Conservation (phyloP, 345 rosid species). For the Cardamine chenopodiifolia region DNA sequence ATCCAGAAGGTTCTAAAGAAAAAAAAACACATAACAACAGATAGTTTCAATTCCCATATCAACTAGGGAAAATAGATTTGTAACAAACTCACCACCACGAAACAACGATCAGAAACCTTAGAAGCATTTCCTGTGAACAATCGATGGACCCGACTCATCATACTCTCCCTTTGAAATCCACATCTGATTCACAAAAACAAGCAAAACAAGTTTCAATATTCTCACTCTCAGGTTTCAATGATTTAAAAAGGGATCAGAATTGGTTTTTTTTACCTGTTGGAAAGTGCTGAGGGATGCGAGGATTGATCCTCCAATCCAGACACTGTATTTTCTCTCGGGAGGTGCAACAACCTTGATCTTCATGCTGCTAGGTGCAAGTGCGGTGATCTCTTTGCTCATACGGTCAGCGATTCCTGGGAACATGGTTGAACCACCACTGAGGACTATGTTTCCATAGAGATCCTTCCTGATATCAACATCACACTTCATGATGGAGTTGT, state of each 20-base stretch:
- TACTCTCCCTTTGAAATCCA: conserved; percentile 65
- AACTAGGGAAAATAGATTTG: conserved; percentile 35
- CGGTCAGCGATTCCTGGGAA: conserved; percentile 56
- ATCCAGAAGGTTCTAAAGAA: conserved; percentile 26
- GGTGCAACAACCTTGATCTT: conserved; percentile 60
- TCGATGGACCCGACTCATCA: conserved; percentile 65
- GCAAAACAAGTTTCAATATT: not conserved
- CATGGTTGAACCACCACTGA: conserved; percentile 57
- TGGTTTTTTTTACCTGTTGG: conserved; percentile 42
- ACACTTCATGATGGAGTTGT: conserved; percentile 50
- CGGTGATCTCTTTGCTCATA: conserved; percentile 52
- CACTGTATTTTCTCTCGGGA: conserved; percentile 57
- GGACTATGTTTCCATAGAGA: conserved; percentile 55
- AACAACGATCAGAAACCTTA: conserved; percentile 19
- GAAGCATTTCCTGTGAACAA: conserved; percentile 67
- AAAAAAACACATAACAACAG: conserved; percentile 40
- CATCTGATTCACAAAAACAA: conserved; percentile 46
- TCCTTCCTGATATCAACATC: conserved; percentile 54
- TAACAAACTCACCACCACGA: conserved; percentile 42
- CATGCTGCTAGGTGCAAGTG: conserved; percentile 51
- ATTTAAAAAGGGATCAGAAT: not conserved
- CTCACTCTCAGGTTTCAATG: not conserved
- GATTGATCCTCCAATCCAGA: conserved; percentile 63
- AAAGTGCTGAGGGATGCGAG: conserved; percentile 58
- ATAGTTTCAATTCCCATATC: conserved; percentile 42